Conservation (phyloP, 116 monocot species). For the Iris pallida region DNA sequence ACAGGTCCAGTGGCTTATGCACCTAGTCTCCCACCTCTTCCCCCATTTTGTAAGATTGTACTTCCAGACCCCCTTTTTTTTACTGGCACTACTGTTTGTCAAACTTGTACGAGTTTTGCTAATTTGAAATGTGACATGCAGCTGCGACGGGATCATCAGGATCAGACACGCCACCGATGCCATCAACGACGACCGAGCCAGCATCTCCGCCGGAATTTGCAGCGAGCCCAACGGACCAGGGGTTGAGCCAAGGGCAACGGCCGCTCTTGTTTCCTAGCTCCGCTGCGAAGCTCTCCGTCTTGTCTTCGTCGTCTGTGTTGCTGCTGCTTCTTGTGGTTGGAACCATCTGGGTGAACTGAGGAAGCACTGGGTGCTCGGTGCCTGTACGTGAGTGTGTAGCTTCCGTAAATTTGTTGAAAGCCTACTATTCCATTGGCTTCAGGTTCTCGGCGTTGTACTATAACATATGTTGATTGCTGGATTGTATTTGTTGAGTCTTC, state of each 20-base stretch:
- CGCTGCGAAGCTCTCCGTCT: conserved; percentile 11
- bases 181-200: neutral
- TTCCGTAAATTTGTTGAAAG: neutral
- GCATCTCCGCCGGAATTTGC: conserved; percentile 11
- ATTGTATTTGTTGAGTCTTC: neutral
- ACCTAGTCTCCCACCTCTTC: conserved; percentile 43
- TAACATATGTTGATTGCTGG: neutral
- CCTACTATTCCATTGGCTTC: neutral
- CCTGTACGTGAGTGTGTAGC: neutral
- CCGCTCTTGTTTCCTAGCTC: conserved; percentile 32
- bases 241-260: conserved; percentile 21
- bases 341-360: neutral
- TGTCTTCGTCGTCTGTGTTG: neutral
- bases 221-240: conserved; percentile 2
- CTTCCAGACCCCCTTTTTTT: neutral
- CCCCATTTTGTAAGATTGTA: conserved; percentile 7
- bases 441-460: neutral
- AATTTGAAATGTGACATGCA: neutral
- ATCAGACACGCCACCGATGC: neutral
- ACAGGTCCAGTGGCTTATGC: conserved; percentile 23
- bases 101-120: neutral
- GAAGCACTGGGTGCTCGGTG: neutral
- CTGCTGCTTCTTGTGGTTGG: conserved; percentile 9
- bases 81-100: neutral
- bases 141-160: neutral